Conservation (phyloP, 2,329 filamentous ascomycete species). For the Botrytis deweyae region DNA sequence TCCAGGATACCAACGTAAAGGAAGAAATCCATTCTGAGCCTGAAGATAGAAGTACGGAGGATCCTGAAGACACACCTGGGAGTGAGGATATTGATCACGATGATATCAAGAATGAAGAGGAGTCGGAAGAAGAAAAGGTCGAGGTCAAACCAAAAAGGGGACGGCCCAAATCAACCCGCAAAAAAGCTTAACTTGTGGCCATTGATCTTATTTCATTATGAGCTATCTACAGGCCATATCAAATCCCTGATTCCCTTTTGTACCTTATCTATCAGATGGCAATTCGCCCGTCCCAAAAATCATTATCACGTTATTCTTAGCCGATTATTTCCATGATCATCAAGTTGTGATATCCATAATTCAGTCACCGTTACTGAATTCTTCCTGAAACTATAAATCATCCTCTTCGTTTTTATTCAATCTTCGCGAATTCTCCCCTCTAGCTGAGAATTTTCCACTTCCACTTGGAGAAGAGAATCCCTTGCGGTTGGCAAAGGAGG, state of each 20-base stretch:
- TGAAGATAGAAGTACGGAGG: conserved; percentile 2
- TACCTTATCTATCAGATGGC: neutral
- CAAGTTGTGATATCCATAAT: neutral
- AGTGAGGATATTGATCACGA: conserved; percentile 19
- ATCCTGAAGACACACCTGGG: conserved; percentile 13
- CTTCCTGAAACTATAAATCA: neutral
- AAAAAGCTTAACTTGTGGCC: conserved; percentile 3
- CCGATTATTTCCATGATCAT: neutral
- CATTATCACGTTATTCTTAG: neutral
- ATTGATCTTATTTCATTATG: neutral
- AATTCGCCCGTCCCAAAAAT: neutral
- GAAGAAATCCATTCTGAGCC: conserved; percentile 11
- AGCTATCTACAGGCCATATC: neutral
- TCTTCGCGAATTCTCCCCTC: neutral
- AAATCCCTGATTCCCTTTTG: neutral
- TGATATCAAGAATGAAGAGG: conserved; percentile 20
- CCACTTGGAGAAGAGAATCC: neutral
- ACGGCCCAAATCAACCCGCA: conserved; percentile 12
- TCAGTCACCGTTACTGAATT: neutral
- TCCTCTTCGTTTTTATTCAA: neutral
- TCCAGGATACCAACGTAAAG: conserved; percentile 25
- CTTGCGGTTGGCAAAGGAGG: neutral
- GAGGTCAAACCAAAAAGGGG: conserved; percentile 22
- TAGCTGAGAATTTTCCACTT: neutral
- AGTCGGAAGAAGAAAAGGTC: conserved; percentile 24